Percentiles rank a stretch among this genome's conserved stretches.
Evolutionary conservation across 1,284 basidiomycete genomes (phyloP).

Genomic region (Acaromyces ingoldii): DNA sequence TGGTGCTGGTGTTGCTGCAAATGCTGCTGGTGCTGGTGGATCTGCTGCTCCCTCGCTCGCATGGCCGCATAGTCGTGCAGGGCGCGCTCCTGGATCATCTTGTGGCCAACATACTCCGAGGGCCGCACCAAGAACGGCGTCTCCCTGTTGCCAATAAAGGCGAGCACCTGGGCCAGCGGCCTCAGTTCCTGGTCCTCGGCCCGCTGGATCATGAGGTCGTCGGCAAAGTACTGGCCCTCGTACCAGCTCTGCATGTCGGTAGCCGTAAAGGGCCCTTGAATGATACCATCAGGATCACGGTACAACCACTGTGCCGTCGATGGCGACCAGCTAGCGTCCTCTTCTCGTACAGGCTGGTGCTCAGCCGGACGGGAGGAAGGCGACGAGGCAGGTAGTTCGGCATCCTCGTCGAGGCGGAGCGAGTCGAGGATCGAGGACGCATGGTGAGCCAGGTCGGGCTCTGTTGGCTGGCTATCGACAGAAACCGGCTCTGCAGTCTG

Average conservation of each 20-base stretch:
- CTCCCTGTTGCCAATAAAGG: conserved; percentile 42
- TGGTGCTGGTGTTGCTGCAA: neutral
- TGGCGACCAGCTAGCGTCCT: conserved; percentile 50
- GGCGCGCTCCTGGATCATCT: neutral
- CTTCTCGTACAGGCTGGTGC: neutral
- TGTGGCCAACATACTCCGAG: neutral
- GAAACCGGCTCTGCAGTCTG: too few species aligned
- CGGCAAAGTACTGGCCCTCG: conserved; percentile 82
- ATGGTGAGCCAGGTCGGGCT: conserved; percentile 28
- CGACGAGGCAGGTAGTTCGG: too few species aligned
- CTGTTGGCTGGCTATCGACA: too few species aligned
- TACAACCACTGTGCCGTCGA: conserved; percentile 80
- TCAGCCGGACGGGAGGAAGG: too few species aligned
- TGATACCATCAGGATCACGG: conserved; percentile 77
- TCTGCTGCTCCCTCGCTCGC: neutral
- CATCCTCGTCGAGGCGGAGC: conserved; percentile 33
- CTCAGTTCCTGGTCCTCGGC: conserved; percentile 53
- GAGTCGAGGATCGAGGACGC: conserved; percentile 29
- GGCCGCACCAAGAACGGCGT: conserved; percentile 52
- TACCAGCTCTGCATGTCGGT: conserved; percentile 95
- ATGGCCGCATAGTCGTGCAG: neutral
- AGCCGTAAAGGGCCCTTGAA: conserved; percentile 91
- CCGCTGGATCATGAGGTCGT: conserved; percentile 77
- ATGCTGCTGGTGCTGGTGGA: neutral
- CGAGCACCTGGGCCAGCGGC: conserved; percentile 50